A percentile compares a stretch with the other conserved stretches of the same genome.
These are phyloP conservation scores for Wickerhamomyces kurtzmanii DNA, from an alignment of 805 yeast species.

Conservation along the genomic window DNA sequence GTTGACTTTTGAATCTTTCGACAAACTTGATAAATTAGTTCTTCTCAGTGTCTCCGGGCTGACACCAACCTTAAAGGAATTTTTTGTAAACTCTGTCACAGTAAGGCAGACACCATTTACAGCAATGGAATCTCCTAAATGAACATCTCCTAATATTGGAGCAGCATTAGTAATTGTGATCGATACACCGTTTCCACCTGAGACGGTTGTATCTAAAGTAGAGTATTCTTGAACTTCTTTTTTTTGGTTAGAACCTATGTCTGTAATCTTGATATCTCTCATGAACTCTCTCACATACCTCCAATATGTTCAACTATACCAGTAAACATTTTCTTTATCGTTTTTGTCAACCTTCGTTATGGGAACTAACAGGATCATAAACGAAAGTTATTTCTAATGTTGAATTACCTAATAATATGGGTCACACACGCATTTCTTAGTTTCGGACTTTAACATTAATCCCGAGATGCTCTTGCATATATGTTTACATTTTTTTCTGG, in stretches of 20 bases:
- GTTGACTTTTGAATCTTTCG: conserved; percentile 56
- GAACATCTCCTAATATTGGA: conserved; percentile 65
- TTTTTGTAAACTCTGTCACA: conserved; percentile 64
- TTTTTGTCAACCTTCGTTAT: background rate
- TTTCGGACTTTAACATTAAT: too few relatives aligned
- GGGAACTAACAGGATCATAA: background rate
- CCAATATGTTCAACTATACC: conserved; percentile 89
- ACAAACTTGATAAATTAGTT: conserved; percentile 61
- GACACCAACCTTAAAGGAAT: conserved; percentile 76
- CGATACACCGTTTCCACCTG: conserved; percentile 72
- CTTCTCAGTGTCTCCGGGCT: conserved; percentile 87
- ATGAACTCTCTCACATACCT: conserved; percentile 21
- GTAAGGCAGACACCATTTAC: conserved; percentile 88
- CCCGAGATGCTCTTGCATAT: too few relatives aligned
- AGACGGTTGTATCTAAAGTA: conserved; percentile 32
- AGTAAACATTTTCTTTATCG: conserved; percentile 61
- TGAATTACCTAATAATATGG: too few relatives aligned
- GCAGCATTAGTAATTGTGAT: conserved; percentile 54
- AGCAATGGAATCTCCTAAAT: conserved; percentile 89
- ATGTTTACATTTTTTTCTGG: too few relatives aligned
- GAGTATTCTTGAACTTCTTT: conserved; percentile 34
- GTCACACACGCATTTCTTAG: too few relatives aligned
- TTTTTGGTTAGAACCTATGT: conserved; percentile 14
- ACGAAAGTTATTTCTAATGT: too few relatives aligned
- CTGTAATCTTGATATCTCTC: conserved; percentile 11